These are phyloP conservation scores for Dunaliella primolecta DNA, from an alignment of 139 green algal genomes.

Conservation along the genomic window DNA sequence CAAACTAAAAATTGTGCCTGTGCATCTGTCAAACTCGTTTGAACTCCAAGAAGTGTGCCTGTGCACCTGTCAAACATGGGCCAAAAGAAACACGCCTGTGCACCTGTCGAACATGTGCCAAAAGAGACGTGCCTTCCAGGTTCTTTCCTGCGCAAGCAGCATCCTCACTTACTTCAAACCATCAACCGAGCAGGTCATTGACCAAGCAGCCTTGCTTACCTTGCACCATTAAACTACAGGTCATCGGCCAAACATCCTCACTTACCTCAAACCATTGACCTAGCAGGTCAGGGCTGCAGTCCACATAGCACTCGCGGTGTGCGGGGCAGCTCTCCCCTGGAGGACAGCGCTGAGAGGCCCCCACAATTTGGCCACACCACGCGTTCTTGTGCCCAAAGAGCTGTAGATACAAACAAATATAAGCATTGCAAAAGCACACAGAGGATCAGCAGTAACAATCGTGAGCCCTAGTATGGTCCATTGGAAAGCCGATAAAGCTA, in stretches of 20 bases:
- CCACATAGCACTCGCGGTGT: constrained; percentile 57
- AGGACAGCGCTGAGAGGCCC: constrained; percentile 39
- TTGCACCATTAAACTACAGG: background rate
- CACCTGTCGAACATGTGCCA: too few species aligned
- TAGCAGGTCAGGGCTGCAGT: constrained; percentile 27
- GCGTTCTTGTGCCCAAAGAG: background rate
- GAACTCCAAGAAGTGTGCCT: too few species aligned
- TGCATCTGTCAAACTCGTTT: too few species aligned
- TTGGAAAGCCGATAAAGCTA: too few species aligned
- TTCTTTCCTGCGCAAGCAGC: background rate
- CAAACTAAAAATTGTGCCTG: too few species aligned
- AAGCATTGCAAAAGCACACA: too few species aligned
- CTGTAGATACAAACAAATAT: background rate
- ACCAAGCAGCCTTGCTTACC: background rate
- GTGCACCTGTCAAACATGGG: too few species aligned
- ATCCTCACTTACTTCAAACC: background rate
- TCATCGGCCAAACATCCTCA: too few species aligned
- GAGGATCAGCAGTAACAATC: too few species aligned
- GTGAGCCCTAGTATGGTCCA: too few species aligned
- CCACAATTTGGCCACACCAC: constrained; percentile 6
- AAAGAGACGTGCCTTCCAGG: too few species aligned
- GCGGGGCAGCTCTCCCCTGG: constrained; percentile 31
- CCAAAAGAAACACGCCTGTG: too few species aligned
- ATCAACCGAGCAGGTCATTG: background rate
- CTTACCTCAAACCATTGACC: constrained; percentile 29